Evolutionary conservation across 371 early-diverging fungal species (phyloP).

Genomic region (Blakeslea trispora): DNA sequence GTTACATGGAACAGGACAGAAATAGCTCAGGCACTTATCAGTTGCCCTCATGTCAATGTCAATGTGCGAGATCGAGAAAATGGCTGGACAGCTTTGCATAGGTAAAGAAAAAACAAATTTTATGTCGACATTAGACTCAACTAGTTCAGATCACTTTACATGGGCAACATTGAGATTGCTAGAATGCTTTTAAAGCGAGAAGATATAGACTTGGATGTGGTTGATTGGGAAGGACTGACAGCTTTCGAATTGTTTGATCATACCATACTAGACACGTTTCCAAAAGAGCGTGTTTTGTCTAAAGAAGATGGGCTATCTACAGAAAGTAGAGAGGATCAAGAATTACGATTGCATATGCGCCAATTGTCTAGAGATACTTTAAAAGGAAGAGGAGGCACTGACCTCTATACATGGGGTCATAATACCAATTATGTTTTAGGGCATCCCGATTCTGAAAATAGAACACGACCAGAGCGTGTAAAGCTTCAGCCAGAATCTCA

Average conservation of each 20-base stretch:
- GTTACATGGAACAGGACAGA: conserved; percentile 45
- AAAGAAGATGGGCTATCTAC: conserved; percentile 1
- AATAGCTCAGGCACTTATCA: conserved; percentile 45
- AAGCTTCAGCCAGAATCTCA: conserved; percentile 47
- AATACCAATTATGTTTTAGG: conserved; percentile 75
- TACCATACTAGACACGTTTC: conserved; percentile 17
- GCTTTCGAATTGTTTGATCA: conserved; percentile 34
- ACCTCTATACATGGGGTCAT: conserved; percentile 78
- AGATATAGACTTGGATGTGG: conserved; percentile 50
- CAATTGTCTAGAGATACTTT: not conserved
- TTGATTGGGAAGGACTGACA: conserved; percentile 38
- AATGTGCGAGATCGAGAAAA: conserved; percentile 69
- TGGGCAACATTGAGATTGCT: conserved; percentile 66
- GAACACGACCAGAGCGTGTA: conserved; percentile 66
- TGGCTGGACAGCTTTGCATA: conserved; percentile 76
- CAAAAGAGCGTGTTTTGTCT: conserved; percentile 7
- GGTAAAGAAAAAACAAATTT: conserved; percentile 28
- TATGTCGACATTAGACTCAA: not conserved
- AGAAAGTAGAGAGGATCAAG: not conserved
- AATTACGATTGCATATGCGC: not conserved
- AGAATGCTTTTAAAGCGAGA: conserved; percentile 51
- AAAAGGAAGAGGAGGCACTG: conserved; percentile 42
- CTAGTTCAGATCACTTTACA: conserved; percentile 55
- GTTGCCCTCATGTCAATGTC: conserved; percentile 55
- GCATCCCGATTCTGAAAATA: conserved; percentile 66